phyloP scores from a whole-genome alignment of 78 protist species.

The Mantamonas sphyraenae region DNA sequence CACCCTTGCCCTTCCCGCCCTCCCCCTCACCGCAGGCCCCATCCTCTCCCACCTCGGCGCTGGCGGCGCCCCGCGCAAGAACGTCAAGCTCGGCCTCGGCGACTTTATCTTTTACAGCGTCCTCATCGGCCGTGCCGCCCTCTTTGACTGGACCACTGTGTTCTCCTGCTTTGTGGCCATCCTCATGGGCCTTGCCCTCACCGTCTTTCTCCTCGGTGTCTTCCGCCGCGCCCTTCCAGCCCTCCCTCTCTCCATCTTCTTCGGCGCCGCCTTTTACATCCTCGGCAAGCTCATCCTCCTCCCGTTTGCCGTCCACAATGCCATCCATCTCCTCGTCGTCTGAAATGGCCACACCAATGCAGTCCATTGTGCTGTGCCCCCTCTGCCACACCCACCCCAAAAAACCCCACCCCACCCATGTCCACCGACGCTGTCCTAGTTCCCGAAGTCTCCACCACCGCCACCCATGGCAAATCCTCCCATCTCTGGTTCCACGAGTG shows the following conservation, averaged over 20 bases:
- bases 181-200: slow-evolving; percentile 68
- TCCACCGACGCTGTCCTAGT: too few relatives aligned
- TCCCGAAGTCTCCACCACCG: too few relatives aligned
- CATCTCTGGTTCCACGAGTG: too few relatives aligned
- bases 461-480: too few relatives aligned
- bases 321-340: neutral
- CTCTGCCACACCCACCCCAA: too few relatives aligned
- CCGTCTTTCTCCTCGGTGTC: slow-evolving; percentile 68
- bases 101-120: slow-evolving; percentile 93
- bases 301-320: slow-evolving; percentile 44
- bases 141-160: slow-evolving; percentile 34
- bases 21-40: too few relatives aligned
- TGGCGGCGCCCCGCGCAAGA: too few relatives aligned
- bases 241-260: slow-evolving; percentile 82
- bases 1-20: too few relatives aligned
- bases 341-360: too few relatives aligned
- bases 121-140: slow-evolving; percentile 82
- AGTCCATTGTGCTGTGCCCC: too few relatives aligned
- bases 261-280: slow-evolving; percentile 75
- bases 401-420: too few relatives aligned
- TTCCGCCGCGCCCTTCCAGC: slow-evolving; percentile 89
- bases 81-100: slow-evolving; percentile 95
- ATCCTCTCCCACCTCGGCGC: too few relatives aligned
- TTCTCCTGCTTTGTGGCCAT: slow-evolving; percentile 77
- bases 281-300: slow-evolving; percentile 26